Conservation (phyloP, 306 rosid species). For the Prunus mume region DNA sequence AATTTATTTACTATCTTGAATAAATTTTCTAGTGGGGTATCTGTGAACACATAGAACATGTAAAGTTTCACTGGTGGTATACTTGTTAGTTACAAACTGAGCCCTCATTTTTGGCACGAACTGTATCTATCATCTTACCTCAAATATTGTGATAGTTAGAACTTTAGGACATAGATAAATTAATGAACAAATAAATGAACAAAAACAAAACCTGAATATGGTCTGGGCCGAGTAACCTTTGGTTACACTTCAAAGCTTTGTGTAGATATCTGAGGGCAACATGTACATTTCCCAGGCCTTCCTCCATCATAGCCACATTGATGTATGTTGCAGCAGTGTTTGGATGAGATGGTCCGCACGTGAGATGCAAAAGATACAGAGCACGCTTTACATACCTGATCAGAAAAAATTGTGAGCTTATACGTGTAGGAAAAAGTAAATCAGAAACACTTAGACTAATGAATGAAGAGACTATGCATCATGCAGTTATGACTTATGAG, state of each 20-base stretch:
- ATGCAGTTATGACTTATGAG: not conserved
- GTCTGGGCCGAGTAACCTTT: constrained; percentile 87
- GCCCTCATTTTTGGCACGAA: not conserved
- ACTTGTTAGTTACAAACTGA: not conserved
- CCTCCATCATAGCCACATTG: constrained; percentile 99
- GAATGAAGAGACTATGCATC: not conserved
- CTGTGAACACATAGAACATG: not conserved
- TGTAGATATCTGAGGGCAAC: constrained; percentile 98
- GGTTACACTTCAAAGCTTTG: constrained; percentile 97
- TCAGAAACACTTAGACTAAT: not conserved
- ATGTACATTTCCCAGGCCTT: constrained; percentile 95
- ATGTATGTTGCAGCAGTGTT: constrained; percentile 99
- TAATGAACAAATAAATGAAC: constrained; percentile 21
- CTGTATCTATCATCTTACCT: not conserved
- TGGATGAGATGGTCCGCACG: constrained; percentile 99
- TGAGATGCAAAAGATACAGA: constrained; percentile 91
- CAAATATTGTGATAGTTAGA: not conserved
- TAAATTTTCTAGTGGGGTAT: not conserved
- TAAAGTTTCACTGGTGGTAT: not conserved
- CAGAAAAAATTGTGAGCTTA: constrained; percentile 22
- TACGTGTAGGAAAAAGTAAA: not conserved
- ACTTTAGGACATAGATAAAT: not conserved
- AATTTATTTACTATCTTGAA: not conserved
- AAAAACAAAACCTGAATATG: constrained; percentile 82
- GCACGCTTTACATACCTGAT: constrained; percentile 96